phyloP scores from a whole-genome alignment of 2,329 filamentous ascomycete species.

The Pleoardoris graminearum region DNA sequence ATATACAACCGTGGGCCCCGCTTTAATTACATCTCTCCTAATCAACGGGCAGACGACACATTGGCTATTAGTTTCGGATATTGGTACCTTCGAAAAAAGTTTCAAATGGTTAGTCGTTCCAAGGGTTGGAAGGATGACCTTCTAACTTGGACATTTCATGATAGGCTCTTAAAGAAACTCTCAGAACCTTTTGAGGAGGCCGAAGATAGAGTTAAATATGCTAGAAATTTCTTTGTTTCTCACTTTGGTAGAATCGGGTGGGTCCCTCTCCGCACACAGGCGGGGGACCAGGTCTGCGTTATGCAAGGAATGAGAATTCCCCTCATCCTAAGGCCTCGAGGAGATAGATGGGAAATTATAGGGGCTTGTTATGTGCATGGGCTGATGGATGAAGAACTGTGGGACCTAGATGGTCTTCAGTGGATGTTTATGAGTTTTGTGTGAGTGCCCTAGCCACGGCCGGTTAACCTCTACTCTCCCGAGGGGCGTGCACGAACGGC shows the following conservation, averaged over 20 bases:
- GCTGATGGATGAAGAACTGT: slow-evolving; percentile 16
- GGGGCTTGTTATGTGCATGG: slow-evolving; percentile 17
- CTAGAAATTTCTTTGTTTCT: slow-evolving; percentile 15
- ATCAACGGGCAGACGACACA: not conserved
- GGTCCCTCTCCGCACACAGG: slow-evolving; percentile 10
- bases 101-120: slow-evolving; percentile 12
- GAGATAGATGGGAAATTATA: slow-evolving; percentile 11
- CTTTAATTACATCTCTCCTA: slow-evolving; percentile 8
- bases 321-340: slow-evolving; percentile 5
- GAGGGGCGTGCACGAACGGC: too few relatives aligned
- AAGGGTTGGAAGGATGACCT: slow-evolving; percentile 4
- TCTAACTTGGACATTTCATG: not conserved
- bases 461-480: too few relatives aligned
- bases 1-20: slow-evolving; percentile 12
- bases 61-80: slow-evolving; percentile 11
- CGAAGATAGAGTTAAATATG: slow-evolving; percentile 10
- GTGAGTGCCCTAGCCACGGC: too few relatives aligned
- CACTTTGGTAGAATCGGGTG: slow-evolving; percentile 12
- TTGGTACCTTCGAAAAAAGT: slow-evolving; percentile 15
- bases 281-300: slow-evolving; percentile 8
- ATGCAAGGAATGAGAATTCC: slow-evolving; percentile 15
- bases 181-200: slow-evolving; percentile 13
- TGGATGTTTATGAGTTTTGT: slow-evolving; percentile 15
- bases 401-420: slow-evolving; percentile 7
- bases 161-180: slow-evolving; percentile 2